These are phyloP conservation scores for Colletotrichum cereale DNA, from an alignment of 2,329 filamentous ascomycete species.

Conservation along the genomic window DNA sequence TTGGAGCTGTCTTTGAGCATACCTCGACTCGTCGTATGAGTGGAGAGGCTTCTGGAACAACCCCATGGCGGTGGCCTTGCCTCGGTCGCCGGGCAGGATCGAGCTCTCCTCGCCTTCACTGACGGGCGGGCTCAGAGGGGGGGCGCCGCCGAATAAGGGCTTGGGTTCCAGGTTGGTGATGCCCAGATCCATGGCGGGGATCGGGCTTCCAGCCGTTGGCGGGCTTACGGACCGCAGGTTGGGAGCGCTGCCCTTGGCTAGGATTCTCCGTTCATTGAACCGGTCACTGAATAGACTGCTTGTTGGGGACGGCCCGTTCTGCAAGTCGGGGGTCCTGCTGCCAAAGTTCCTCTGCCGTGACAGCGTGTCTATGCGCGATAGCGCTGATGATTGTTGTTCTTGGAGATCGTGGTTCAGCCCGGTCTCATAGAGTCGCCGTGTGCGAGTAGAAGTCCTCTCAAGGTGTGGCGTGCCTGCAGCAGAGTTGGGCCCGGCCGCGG, in stretches of 20 bases:
- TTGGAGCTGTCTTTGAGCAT: slow-evolving; percentile 83
- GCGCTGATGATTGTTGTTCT: slow-evolving; percentile 81
- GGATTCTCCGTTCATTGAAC: slow-evolving; percentile 59
- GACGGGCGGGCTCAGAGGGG: slow-evolving; percentile 66
- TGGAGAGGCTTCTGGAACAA: slow-evolving; percentile 77
- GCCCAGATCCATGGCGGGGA: slow-evolving; percentile 48
- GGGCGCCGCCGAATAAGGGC: slow-evolving; percentile 49
- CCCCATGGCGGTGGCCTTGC: slow-evolving; percentile 80
- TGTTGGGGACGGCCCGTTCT: slow-evolving; percentile 61
- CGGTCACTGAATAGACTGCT: slow-evolving; percentile 59
- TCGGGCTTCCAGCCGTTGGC: slow-evolving; percentile 54
- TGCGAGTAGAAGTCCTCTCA: slow-evolving; percentile 77
- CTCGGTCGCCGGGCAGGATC: slow-evolving; percentile 78
- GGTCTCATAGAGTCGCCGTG: slow-evolving; percentile 84
- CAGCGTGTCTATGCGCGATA: slow-evolving; percentile 85
- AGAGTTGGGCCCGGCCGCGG: slow-evolving; percentile 53
- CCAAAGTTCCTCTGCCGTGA: slow-evolving; percentile 70
- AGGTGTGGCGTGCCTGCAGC: slow-evolving; percentile 56
- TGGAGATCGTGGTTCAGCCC: slow-evolving; percentile 83
- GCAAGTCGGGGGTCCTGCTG: slow-evolving; percentile 63
- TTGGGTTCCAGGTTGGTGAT: slow-evolving; percentile 46
- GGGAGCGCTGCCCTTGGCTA: slow-evolving; percentile 73
- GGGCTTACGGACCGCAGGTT: slow-evolving; percentile 74
- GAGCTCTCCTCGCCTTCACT: slow-evolving; percentile 79
- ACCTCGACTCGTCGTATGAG: slow-evolving; percentile 87